Conservation (phyloP, 768 basidiomycete genomes). For the Lyophyllum decastes region DNA sequence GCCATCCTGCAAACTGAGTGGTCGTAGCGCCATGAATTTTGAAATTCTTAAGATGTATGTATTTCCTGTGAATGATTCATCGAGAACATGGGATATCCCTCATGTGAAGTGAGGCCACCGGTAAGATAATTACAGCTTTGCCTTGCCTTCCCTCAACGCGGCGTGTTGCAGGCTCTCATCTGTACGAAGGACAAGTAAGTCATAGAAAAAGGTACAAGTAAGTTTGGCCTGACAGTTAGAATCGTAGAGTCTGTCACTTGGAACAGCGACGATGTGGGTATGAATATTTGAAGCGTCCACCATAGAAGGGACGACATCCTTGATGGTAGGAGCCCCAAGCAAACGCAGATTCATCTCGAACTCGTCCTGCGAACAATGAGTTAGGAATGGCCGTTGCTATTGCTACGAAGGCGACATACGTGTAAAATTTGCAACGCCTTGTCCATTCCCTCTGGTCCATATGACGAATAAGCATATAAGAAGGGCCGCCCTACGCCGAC, state of each 20-base stretch:
- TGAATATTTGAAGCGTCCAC: conserved; percentile 78
- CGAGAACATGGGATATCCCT: background rate
- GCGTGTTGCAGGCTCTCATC: conserved; percentile 40
- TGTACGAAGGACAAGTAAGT: conserved; percentile 11
- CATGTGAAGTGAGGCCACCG: background rate
- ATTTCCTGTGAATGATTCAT: background rate
- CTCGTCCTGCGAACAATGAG: conserved; percentile 65
- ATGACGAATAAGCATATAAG: conserved; percentile 85
- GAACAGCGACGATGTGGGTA: conserved; percentile 66
- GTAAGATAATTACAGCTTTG: conserved; percentile 8
- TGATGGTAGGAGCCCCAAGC: conserved; percentile 78
- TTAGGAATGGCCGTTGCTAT: background rate
- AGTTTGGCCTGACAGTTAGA: conserved; percentile 67
- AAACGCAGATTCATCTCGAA: conserved; percentile 98
- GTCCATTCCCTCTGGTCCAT: conserved; percentile 87
- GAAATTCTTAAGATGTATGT: background rate
- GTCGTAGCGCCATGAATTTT: background rate
- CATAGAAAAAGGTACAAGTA: background rate
- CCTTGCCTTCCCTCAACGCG: conserved; percentile 21
- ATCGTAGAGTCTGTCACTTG: conserved; percentile 74
- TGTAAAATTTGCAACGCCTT: conserved; percentile 78
- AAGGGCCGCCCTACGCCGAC: conserved; percentile 88
- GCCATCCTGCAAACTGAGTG: background rate
- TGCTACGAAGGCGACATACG: conserved; percentile 37
- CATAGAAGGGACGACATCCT: conserved; percentile 85